Evolutionary conservation across 352 stramenopile species (phyloP), one percentile per base, ranked within the genome.

Genomic region (Phytophthora europaea): DNA sequence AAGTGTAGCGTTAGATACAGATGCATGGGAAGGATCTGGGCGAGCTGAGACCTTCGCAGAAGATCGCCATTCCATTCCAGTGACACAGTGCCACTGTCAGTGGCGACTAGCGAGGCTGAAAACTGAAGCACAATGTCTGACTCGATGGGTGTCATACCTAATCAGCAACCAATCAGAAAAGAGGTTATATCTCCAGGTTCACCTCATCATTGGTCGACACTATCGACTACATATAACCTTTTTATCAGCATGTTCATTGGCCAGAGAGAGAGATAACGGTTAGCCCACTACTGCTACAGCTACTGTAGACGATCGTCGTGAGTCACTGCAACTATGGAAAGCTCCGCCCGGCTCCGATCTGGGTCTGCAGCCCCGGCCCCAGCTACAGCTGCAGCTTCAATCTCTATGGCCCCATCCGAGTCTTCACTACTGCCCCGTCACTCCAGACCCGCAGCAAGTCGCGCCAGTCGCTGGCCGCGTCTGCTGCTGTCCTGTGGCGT

Each of bases 51-150:
- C 65, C 22, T 53, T 61, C 20, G 61, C 23, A n/a, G 63, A 26
- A 31, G 68, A 71, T 70, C 59, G 58, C 67, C 38, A 66, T 62
- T 2, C 10, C 63, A 76, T 76, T 53, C n/a, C 47, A 51, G 22
- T 38, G 31, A 4, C 16, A 15, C 13, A 43, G 10, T 43, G 26
- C 28, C 28, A 31, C 28, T 7, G 28, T 31, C 28, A 18, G 36
- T 47, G 38, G 16, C 12, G 47, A 63, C 50, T 55, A 50, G 13
- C 22, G 36, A 33, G 47, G 20, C 47, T 20, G 47, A n/a, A 51
- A 63, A 62, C 63, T 51, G 43, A 53, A 53, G 47, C 20, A 18
- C 13, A 31, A 28, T 20, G 31, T 50, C 36, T 61, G 50, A 45
- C 61, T 70, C 43, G 47, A 53, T 53, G 9, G 10, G 4, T 53